Evolutionary conservation across 1,284 basidiomycete genomes (phyloP).

Genomic region (Ustilago esculenta): DNA sequence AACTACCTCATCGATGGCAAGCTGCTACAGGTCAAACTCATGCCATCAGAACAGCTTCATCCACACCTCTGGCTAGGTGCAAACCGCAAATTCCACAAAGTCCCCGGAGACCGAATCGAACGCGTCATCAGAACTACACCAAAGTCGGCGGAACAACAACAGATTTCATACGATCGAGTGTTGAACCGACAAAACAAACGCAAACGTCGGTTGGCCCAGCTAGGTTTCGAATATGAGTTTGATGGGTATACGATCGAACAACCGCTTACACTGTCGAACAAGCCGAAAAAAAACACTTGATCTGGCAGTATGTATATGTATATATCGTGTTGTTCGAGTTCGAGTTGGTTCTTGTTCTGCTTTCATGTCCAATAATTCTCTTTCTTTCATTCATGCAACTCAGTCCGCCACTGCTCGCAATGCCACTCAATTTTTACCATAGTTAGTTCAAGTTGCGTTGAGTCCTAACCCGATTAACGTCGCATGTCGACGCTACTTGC

Average conservation of each 20-base stretch:
- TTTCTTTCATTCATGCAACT: no score
- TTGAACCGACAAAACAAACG: conserved; percentile 81
- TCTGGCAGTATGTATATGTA: no score
- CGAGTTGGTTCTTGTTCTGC: no score
- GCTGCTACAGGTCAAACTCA: conserved; percentile 81
- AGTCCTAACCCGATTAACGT: no score
- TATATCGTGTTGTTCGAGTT: no score
- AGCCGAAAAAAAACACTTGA: no score
- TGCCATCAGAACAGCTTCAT: conserved; percentile 85
- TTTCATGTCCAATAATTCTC: no score
- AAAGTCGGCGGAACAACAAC: conserved; percentile 79
- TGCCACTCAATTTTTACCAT: no score
- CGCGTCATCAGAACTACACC: conserved; percentile 77
- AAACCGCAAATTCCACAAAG: conserved; percentile 84
- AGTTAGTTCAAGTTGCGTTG: no score
- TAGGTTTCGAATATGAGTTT: conserved; percentile 91
- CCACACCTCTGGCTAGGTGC: conserved; percentile 96
- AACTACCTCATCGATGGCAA: conserved; percentile 96
- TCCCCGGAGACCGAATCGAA: conserved; percentile 79
- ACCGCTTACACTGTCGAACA: no score
- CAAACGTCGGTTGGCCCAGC: conserved; percentile 79
- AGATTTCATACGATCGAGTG: conserved; percentile 76
- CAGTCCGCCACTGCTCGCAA: no score
- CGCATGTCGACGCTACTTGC: no score
- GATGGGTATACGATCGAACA: conserved; percentile 70